Evolutionary conservation across 495 filamentous ascomycete species (phyloP).

Genomic region (Daldinia loculata): DNA sequence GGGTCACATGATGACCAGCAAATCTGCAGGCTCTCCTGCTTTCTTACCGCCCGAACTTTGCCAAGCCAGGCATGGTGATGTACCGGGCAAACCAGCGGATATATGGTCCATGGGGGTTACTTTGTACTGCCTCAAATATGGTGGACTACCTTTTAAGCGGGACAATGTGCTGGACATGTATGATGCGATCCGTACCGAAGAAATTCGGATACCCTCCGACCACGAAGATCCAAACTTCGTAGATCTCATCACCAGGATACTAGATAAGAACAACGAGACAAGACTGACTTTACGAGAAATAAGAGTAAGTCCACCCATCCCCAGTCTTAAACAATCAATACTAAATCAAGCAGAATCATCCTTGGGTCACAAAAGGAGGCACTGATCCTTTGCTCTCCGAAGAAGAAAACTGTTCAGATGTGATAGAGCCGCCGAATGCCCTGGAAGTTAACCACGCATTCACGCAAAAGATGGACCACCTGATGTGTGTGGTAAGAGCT

Average conservation of each 20-base stretch:
- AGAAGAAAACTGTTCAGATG: constrained; percentile 85
- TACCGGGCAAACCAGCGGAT: constrained; percentile 89
- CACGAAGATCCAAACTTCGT: constrained; percentile 69
- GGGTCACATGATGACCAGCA: constrained; percentile 88
- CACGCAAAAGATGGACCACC: constrained; percentile 82
- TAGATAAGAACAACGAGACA: constrained; percentile 80
- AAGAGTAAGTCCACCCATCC: constrained; percentile 64
- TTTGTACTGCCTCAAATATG: constrained; percentile 91
- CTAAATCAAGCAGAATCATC: constrained; percentile 71
- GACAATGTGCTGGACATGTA: constrained; percentile 84
- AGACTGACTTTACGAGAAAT: constrained; percentile 84
- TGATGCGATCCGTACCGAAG: constrained; percentile 80
- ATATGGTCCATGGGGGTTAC: constrained; percentile 99
- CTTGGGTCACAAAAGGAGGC: constrained; percentile 90
- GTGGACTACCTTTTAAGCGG: constrained; percentile 83
- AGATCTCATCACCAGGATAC: constrained; percentile 71
- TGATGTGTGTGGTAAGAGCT: constrained; percentile 80
- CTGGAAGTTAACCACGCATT: constrained; percentile 92
- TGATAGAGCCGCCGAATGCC: constrained; percentile 81
- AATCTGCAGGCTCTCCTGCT: constrained; percentile 93
- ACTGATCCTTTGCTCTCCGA: constrained; percentile 80
- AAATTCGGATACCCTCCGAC: constrained; percentile 57
- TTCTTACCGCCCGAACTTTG: constrained; percentile 96
- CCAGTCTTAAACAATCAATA: constrained; percentile 4
- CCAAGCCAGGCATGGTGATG: constrained; percentile 84